A percentile compares a stretch with the other conserved stretches of the same genome.
Evolutionary conservation across 306 rosid genomes (phyloP).

Genomic region (Begonia loranthoides): DNA sequence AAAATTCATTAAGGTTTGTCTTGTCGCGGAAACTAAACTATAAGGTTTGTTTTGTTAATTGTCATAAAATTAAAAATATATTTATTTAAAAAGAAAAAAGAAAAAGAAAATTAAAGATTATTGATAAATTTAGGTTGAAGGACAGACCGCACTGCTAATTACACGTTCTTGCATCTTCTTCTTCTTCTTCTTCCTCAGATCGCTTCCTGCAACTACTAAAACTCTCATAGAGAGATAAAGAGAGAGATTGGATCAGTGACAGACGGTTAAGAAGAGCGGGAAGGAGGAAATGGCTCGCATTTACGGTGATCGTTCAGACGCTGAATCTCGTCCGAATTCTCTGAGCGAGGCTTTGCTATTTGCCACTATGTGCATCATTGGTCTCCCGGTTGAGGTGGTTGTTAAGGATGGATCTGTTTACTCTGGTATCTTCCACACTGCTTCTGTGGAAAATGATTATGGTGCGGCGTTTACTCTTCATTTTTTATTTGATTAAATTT

Average conservation of each 20-base stretch:
- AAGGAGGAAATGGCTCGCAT: slow-evolving; percentile 42
- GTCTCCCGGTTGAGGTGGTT: slow-evolving; percentile 66
- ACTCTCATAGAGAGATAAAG: neutral
- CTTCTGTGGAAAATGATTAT: slow-evolving; percentile 36
- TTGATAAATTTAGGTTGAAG: too few species aligned
- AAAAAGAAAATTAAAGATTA: too few species aligned
- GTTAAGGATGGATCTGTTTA: slow-evolving; percentile 69
- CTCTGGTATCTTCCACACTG: slow-evolving; percentile 85
- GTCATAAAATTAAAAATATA: too few species aligned
- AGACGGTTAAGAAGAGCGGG: slow-evolving; percentile 1
- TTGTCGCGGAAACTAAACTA: too few species aligned
- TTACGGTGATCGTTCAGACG: slow-evolving; percentile 26
- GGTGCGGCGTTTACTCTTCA: slow-evolving; percentile 24
- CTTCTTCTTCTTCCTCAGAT: too few species aligned
- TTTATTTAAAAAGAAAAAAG: too few species aligned
- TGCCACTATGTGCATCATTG: slow-evolving; percentile 67
- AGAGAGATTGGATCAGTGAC: slow-evolving; percentile 8
- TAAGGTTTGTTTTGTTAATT: too few species aligned
- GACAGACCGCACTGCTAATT: too few species aligned
- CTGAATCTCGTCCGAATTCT: slow-evolving; percentile 21
- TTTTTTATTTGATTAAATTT: neutral
- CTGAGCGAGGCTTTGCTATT: slow-evolving; percentile 49
- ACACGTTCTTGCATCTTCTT: too few species aligned
- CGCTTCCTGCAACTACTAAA: too few species aligned
- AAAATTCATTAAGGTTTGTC: too few species aligned